Percentiles rank a stretch among this genome's conserved stretches.
Evolutionary conservation across 75 land plant species (phyloP).

Genomic region (Selaginella tamariscina): DNA sequence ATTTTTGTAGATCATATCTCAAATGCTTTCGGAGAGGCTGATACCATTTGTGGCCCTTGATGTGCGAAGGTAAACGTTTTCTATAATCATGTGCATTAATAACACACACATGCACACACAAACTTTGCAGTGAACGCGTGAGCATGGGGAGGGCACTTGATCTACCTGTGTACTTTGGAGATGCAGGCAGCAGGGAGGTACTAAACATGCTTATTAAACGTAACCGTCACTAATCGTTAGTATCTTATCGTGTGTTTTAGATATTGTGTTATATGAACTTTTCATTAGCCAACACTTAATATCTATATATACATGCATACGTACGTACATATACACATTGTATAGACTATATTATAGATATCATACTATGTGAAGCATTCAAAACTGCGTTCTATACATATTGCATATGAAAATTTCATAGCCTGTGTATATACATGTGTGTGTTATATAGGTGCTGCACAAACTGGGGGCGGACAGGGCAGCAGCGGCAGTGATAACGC

Average conservation of each 20-base stretch:
- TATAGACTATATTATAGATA: too few species aligned
- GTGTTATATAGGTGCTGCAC: conserved; percentile 58
- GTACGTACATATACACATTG: too few species aligned
- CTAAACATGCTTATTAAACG: too few species aligned
- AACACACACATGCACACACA: background rate
- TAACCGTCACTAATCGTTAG: too few species aligned
- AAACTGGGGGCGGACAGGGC: conserved; percentile 97
- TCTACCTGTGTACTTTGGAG: conserved; percentile 96
- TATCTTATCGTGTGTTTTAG: too few species aligned
- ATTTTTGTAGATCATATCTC: conserved; percentile 88
- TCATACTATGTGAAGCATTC: background rate
- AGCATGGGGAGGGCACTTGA: conserved; percentile 90
- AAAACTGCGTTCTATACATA: background rate
- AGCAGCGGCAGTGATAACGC: conserved; percentile 86
- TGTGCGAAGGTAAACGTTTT: conserved; percentile 65
- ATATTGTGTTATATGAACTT: too few species aligned
- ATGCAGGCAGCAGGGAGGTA: conserved; percentile 98
- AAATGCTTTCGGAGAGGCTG: conserved; percentile 82
- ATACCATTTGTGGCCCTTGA: conserved; percentile 98
- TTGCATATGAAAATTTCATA: too few species aligned
- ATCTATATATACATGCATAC: too few species aligned
- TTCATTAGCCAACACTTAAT: too few species aligned
- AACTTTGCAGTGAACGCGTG: conserved; percentile 71
- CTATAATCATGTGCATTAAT: conserved; percentile 7
- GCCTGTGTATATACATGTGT: too few species aligned